These are phyloP conservation scores for Ulmus americana DNA, from an alignment of 331 rosid genomes.

Conservation along the genomic window DNA sequence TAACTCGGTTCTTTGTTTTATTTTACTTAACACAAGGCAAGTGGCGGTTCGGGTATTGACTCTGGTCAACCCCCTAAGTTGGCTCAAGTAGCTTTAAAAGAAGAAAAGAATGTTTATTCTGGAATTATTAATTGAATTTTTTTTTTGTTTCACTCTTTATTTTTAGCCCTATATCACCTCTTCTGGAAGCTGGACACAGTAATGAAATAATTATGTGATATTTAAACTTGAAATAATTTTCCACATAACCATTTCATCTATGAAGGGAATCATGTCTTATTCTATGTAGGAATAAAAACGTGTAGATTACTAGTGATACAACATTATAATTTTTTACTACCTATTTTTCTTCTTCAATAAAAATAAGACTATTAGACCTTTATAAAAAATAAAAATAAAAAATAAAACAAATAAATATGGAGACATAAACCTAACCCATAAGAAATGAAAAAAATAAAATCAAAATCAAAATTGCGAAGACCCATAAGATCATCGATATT, in stretches of 20 bases:
- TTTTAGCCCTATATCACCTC: background rate
- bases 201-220: no score
- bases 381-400: no score
- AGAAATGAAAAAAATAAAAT: no score
- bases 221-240: background rate
- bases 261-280: background rate
- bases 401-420: no score
- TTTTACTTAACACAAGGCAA: constrained; percentile 44
- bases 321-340: no score
- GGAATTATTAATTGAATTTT: constrained; percentile 1
- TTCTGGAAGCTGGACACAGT: background rate
- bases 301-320: background rate
- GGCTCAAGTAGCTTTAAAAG: constrained; percentile 22
- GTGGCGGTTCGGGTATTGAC: constrained; percentile 99
- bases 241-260: background rate
- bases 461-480: no score
- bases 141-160: background rate
- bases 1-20: background rate
- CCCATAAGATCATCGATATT: no score
- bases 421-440: no score
- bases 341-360: no score
- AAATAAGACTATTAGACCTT: no score
- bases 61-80: constrained; percentile 42
- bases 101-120: background rate
- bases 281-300: background rate